Conservation (phyloP, 2,329 filamentous ascomycete species). For the Pochonia chlamydosporia region DNA sequence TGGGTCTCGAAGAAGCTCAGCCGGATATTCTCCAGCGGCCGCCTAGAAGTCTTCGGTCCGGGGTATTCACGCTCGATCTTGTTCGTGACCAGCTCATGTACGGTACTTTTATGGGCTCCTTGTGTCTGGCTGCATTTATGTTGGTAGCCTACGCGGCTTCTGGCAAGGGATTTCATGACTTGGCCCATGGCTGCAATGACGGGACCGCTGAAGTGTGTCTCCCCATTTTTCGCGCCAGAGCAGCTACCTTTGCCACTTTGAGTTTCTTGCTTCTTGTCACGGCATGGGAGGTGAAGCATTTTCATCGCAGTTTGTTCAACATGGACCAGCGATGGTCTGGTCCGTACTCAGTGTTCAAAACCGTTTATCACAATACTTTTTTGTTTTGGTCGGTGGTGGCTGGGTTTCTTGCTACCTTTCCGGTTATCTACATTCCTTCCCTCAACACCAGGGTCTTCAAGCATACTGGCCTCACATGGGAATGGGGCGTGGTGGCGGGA, state of each 20-base stretch:
- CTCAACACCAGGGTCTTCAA: slow-evolving; percentile 64
- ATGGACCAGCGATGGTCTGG: slow-evolving; percentile 52
- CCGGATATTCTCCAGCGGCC: slow-evolving; percentile 62
- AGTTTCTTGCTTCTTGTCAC: slow-evolving; percentile 64
- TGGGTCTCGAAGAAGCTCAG: slow-evolving; percentile 64
- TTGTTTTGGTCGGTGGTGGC: slow-evolving; percentile 58
- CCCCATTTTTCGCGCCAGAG: slow-evolving; percentile 58
- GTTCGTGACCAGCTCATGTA: slow-evolving; percentile 55
- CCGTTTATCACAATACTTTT: slow-evolving; percentile 65
- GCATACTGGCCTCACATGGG: slow-evolving; percentile 62
- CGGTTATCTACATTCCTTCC: slow-evolving; percentile 61
- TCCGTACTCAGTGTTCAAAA: slow-evolving; percentile 45
- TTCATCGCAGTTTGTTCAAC: slow-evolving; percentile 62
- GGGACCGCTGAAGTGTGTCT: slow-evolving; percentile 43
- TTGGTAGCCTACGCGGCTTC: slow-evolving; percentile 48
- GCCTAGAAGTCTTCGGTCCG: slow-evolving; percentile 53
- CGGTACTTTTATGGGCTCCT: slow-evolving; percentile 55
- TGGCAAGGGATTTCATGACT: slow-evolving; percentile 38
- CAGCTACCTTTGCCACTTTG: slow-evolving; percentile 63
- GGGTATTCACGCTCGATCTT: slow-evolving; percentile 59
- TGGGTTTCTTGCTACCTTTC: slow-evolving; percentile 55
- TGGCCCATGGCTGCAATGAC: slow-evolving; percentile 55
- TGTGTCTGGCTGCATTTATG: slow-evolving; percentile 57
- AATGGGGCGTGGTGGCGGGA: slow-evolving; percentile 64
- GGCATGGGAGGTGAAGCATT: slow-evolving; percentile 70